Conservation (phyloP, 805 yeast species). For the Schwanniomyces vanrijiae region DNA sequence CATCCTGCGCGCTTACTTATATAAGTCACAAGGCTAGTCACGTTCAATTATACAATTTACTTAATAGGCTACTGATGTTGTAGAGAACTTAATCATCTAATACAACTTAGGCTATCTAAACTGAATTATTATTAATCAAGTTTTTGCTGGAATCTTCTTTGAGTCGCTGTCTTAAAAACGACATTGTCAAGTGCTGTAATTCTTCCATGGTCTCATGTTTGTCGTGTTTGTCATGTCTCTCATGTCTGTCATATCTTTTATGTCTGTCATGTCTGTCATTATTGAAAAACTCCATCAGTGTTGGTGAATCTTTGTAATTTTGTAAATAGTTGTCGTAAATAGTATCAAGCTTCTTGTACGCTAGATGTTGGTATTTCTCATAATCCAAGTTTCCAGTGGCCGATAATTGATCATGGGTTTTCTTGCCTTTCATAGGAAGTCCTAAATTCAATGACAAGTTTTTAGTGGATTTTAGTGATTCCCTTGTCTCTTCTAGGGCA, state of each 20-base stretch:
- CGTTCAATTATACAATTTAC: conserved; percentile 2
- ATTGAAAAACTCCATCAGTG: neutral
- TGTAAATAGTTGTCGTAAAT: conserved; percentile 14
- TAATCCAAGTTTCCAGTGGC: conserved; percentile 21
- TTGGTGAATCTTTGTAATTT: neutral
- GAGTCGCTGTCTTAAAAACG: conserved; percentile 30
- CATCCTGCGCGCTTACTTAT: neutral
- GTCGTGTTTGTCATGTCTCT: conserved; percentile 13
- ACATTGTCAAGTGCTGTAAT: conserved; percentile 22
- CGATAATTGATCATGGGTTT: neutral
- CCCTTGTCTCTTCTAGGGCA: conserved; percentile 24
- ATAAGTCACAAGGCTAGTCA: neutral
- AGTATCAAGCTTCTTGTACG: conserved; percentile 18
- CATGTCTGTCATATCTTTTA: conserved; percentile 16
- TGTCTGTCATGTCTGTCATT: neutral
- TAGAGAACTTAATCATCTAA: no score
- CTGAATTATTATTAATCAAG: neutral
- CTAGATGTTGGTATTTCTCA: conserved; percentile 23
- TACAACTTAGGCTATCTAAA: no score
- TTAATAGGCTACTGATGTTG: no score
- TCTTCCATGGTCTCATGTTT: conserved; percentile 22
- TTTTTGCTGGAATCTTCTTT: conserved; percentile 14
- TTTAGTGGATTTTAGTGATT: conserved; percentile 12
- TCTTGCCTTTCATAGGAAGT: conserved; percentile 5
- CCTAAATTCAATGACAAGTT: conserved; percentile 4